These are phyloP conservation scores for Lactuca saligna DNA, from an alignment of 129 eudicot genomes.

Conservation along the genomic window DNA sequence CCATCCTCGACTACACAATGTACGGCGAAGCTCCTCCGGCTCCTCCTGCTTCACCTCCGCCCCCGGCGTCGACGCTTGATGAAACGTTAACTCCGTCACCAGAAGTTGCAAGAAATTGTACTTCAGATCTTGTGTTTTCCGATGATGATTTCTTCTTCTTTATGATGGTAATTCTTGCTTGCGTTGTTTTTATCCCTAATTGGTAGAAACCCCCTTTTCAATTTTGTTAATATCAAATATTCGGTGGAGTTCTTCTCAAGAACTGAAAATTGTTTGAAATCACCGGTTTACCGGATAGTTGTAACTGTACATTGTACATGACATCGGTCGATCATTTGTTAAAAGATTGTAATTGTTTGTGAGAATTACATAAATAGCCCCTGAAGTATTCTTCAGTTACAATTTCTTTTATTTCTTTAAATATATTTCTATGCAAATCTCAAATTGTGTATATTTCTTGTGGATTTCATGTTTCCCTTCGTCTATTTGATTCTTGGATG, in stretches of 20 bases:
- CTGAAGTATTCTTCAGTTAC: background rate
- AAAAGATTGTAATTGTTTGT: background rate
- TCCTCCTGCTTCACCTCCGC: slow-evolving; percentile 3
- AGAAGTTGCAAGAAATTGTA: background rate
- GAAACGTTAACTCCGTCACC: background rate
- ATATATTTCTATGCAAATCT: background rate
- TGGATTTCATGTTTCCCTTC: background rate
- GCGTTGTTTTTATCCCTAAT: background rate
- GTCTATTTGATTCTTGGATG: background rate
- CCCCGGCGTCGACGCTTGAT: slow-evolving; percentile 24
- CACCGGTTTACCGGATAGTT: background rate
- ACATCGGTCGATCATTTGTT: background rate
- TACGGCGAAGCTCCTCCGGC: slow-evolving; percentile 23
- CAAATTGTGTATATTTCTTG: background rate
- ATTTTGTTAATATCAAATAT: background rate
- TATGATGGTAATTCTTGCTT: background rate
- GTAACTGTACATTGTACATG: background rate
- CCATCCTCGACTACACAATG: slow-evolving; percentile 42
- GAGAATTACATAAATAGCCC: background rate
- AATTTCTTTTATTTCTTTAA: background rate
- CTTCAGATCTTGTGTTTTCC: background rate
- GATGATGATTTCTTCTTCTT: background rate
- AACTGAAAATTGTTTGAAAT: slow-evolving; percentile 1
- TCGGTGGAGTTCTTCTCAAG: slow-evolving; percentile 8
- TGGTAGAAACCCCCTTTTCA: background rate